Conservation (phyloP, 169 alveolate genomes). For the Cryptosporidium xiaoi region DNA sequence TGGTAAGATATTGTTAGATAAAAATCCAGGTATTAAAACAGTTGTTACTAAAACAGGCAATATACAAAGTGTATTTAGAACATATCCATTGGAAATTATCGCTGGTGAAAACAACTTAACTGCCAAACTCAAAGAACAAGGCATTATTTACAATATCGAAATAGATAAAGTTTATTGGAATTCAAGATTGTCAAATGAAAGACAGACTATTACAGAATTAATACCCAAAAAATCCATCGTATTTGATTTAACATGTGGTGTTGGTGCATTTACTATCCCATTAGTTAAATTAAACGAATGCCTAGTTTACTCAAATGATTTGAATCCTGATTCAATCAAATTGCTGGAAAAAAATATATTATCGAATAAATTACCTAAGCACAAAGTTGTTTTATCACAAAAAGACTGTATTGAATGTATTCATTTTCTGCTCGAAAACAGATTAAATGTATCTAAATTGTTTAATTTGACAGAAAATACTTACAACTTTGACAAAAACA, state of each 20-base stretch:
- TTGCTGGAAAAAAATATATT: constrained; percentile 79
- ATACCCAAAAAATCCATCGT: constrained; percentile 81
- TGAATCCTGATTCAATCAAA: constrained; percentile 84
- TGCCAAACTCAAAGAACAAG: constrained; percentile 84
- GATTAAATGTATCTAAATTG: constrained; percentile 35
- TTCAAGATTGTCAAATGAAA: constrained; percentile 83
- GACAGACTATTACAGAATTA: constrained; percentile 80
- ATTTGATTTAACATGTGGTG: constrained; percentile 88
- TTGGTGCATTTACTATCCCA: constrained; percentile 86
- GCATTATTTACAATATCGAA: constrained; percentile 80
- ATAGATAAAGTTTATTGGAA: constrained; percentile 86
- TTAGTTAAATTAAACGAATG: constrained; percentile 81
- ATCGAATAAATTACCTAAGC: constrained; percentile 79
- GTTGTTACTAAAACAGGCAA: constrained; percentile 86
- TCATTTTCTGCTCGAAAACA: constrained; percentile 31
- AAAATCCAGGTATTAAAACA: constrained; percentile 83
- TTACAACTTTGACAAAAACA: background rate
- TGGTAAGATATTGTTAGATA: constrained; percentile 84
- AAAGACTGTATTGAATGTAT: constrained; percentile 85
- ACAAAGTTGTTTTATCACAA: constrained; percentile 79
- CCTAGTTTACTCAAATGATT: constrained; percentile 84
- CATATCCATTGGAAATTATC: constrained; percentile 84
- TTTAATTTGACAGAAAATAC: constrained; percentile 25
- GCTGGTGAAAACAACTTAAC: constrained; percentile 84
- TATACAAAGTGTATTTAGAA: constrained; percentile 84